Percentiles rank a stretch among this genome's conserved stretches.
These are phyloP conservation scores for Parietaria judaica DNA, from an alignment of 306 rosid species.

Conservation along the genomic window DNA sequence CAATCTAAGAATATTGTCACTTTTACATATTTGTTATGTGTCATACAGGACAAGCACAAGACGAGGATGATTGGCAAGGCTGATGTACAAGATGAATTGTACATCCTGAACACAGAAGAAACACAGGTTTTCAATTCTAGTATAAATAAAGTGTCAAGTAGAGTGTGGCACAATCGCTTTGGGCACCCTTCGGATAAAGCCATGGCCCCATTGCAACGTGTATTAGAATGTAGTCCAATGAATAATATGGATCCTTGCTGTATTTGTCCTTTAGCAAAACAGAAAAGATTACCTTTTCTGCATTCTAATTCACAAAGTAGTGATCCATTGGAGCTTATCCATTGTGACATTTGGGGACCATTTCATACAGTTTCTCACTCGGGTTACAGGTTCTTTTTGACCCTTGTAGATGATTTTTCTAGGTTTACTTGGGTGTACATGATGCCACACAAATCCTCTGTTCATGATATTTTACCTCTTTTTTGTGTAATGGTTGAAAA, in stretches of 20 bases:
- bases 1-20: no score
- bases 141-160: neutral
- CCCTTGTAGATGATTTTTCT: slow-evolving; percentile 1
- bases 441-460: neutral
- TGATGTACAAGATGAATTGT: no score
- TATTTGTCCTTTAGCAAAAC: neutral
- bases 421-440: neutral
- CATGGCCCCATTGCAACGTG: no score
- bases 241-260: neutral
- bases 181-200: neutral
- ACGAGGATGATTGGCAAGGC: neutral
- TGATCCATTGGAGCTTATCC: neutral
- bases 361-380: neutral
- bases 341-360: neutral
- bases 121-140: no score
- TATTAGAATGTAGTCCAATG: no score
- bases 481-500: neutral
- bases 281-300: neutral
- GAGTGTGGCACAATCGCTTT: neutral
- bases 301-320: neutral
- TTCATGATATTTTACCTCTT: neutral
- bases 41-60: neutral
- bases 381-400: no score
- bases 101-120: no score
- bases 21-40: neutral